Base-by-base conservation (phyloP, 164 flowering plant genomes). In the Chloranthus sessilifolius region DNA sequence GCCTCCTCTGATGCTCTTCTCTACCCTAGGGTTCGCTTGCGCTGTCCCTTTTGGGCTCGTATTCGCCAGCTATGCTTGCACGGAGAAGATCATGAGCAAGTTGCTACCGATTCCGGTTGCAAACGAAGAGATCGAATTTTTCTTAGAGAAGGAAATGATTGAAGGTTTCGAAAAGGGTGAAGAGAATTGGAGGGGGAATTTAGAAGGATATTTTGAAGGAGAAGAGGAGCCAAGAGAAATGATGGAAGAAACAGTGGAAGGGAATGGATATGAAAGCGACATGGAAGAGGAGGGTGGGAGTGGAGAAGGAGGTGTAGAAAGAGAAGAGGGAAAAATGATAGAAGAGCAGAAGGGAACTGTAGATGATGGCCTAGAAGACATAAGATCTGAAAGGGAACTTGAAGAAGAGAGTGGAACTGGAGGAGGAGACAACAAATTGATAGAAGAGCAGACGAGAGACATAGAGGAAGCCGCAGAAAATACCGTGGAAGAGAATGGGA, bases 21-120 rank as follows among this genome's bases (percentile, higher is more conserved):
- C 94, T 1, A 60, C 76, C 0, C 10, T 90, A 2, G 98, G 91
- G 11, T 48, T 84, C 15, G 83, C 69, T 17, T 56, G 67, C 49
- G 67, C 89, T 0, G 56, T 87, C 8, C 94, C 89, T 41, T 80
- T 56, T 52, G 82, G 91, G n/a, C 12, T 84, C 34, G 61, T 65
- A 12, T 65, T 74, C 29, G 85, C 72, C 0, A 63, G 78, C 24
- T 84, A 84, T 62, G 91, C 74, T 53, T 81, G 82, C 60, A 69
- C 88, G 1, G 70, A 78, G 38, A 78, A 74, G 69, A 36, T 87
- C 49, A 76, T 90, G 87, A 74, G 70, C 48, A 67, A 42, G 55
- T 59, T 86, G 67, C 77, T 89, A 0, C 69, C 83, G 0, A 8
- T 21, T 14, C 58, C 49, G 5, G 11, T 10, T 9, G 17, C 4